phyloP scores from a whole-genome alignment of 1,284 basidiomycete genomes.

The Dichomitus squalens region DNA sequence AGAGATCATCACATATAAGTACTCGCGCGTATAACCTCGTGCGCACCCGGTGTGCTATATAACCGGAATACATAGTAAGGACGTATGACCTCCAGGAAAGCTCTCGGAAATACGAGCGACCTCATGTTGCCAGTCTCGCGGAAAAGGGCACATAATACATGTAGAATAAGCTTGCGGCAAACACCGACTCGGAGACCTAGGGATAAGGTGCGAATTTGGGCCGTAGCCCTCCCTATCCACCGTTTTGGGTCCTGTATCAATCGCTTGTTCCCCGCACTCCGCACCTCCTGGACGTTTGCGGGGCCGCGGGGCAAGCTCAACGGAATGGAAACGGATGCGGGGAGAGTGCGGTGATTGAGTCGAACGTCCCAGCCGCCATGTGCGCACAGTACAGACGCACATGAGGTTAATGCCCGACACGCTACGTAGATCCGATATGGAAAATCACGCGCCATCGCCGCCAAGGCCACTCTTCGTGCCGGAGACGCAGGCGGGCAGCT shows the following conservation, averaged over 20 bases:
- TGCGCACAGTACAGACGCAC: neutral
- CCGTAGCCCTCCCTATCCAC: neutral
- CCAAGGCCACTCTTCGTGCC: neutral
- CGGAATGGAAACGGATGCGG: neutral
- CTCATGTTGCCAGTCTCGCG: neutral
- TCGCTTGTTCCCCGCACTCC: slow-evolving; percentile 1
- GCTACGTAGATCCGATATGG: slow-evolving; percentile 6
- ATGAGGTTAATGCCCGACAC: neutral
- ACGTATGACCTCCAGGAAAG: neutral
- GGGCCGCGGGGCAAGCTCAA: neutral
- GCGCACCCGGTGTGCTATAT: no score
- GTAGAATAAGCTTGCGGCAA: no score
- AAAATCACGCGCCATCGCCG: slow-evolving; percentile 9
- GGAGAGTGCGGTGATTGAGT: neutral
- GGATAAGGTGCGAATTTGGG: no score
- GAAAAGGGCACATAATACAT: neutral
- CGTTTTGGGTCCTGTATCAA: neutral
- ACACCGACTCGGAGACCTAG: no score
- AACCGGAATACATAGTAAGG: no score
- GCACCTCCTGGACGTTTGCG: neutral
- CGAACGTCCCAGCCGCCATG: neutral
- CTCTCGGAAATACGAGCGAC: neutral
- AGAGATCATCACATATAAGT: no score
- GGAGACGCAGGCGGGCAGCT: neutral
- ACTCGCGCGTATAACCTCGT: no score